Evolutionary conservation across 2,329 filamentous ascomycete species (phyloP), one percentile per base, ranked within the genome.

Genomic region (Fusarium sp.): DNA sequence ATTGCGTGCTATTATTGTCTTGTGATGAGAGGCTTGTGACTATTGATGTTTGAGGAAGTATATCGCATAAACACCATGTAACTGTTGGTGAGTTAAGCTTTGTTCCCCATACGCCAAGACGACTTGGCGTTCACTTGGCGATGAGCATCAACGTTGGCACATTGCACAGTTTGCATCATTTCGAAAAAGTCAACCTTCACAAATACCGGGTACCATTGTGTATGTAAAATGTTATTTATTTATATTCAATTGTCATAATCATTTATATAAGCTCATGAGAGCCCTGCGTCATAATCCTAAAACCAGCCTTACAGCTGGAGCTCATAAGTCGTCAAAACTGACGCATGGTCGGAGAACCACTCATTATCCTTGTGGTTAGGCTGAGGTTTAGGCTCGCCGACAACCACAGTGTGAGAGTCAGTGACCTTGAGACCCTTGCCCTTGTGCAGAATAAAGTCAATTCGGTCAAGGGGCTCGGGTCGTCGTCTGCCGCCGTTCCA

Each of bases 371-470:
- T 48, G 40, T 80, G 73, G 51, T 78, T 62, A 1, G 80, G 80
- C 45, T 72, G 54, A 4, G 77, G 64, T 48, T 67, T 73, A 0
- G 79, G 79, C 2, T 73, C 66, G 4, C 80, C 80, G 1, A 77
- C 74, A 1, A 82, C 68, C 1, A 77, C 21, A 0, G 67, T 67
- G 8, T 73, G 61, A 1, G 79, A 79, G n/a, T 68, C 69, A 0
- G 76, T 30, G 1, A 77, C 74, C 30, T 70, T 71, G 5, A 82
- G 59, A 1, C 54, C 48, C 44, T 68, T 69, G 1, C 79, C 79
- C 57, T 77, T 78, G 69, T 80, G 74, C 34, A 81, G 81, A 21
- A 82, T 74, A 53, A 81, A 82, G 65, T 82, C 80, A 34, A 82
- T 82, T 15, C 80, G 65, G 54, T 82, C 80, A 45, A 77, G 68